phyloP scores from a whole-genome alignment of 1,139 yeast species.

The Wickerhamomyces sp. region DNA sequence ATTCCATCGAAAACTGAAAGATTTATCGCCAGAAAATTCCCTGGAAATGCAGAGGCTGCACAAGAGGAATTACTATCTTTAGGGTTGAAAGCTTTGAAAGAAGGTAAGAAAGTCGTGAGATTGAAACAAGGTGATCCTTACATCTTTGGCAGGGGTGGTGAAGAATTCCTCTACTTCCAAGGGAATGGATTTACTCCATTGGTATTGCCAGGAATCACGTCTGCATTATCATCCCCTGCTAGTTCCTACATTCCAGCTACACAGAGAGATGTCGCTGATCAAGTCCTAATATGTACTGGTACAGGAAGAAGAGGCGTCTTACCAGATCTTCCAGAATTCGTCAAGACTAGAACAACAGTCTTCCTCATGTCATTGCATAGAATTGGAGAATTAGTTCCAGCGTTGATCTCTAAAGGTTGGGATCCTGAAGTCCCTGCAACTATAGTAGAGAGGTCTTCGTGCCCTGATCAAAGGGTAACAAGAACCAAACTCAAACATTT shows the following conservation, averaged over 20 bases:
- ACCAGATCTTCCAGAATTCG: conserved; percentile 75
- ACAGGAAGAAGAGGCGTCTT: conserved; percentile 86
- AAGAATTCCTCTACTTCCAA: conserved; percentile 69
- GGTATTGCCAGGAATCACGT: conserved; percentile 85
- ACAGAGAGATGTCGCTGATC: conserved; percentile 89
- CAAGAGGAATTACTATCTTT: conserved; percentile 74
- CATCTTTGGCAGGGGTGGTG: conserved; percentile 96
- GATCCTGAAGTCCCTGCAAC: conserved; percentile 71
- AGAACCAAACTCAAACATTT: conserved; percentile 66
- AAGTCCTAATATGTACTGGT: conserved; percentile 89
- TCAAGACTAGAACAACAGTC: conserved; percentile 69
- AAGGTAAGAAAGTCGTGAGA: conserved; percentile 78
- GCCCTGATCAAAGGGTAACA: conserved; percentile 87
- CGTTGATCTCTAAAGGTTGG: conserved; percentile 60
- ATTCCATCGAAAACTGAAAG: conserved; percentile 71
- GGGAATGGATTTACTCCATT: conserved; percentile 62
- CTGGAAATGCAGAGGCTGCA: conserved; percentile 94
- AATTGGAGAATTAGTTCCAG: conserved; percentile 60
- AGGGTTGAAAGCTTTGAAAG: conserved; percentile 59
- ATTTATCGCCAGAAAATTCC: conserved; percentile 89
- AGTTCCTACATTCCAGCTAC: conserved; percentile 85
- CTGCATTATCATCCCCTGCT: conserved; percentile 90
- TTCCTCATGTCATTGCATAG: conserved; percentile 91
- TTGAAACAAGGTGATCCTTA: conserved; percentile 97
- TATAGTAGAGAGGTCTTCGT: conserved; percentile 84